Base-by-base conservation (phyloP, 106 monocot species). In the Triglochin maritima region DNA sequence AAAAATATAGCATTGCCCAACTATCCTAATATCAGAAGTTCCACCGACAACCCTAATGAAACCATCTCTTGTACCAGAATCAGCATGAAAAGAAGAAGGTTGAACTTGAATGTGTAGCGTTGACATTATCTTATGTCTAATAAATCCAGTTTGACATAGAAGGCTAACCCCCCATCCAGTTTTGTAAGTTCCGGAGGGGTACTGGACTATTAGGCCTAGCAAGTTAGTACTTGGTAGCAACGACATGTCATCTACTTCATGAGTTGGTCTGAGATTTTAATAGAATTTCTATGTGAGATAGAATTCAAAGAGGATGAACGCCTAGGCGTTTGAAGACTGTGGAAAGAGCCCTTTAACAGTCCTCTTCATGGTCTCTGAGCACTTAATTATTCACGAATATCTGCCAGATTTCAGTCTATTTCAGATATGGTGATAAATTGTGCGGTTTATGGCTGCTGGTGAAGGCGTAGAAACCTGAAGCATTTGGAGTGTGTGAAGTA, bases 11-110 rank as follows among this genome's bases (percentile, higher is more conserved):
- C 76, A 6, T 66, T 46, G 9, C 53, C 74, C 15, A 72, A 67
- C 47, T 50, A 42, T 49, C 65, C 48, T 4, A 51, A 69, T 14
- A 46, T 15, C 16, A 49, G 60, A 17, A 65, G 69, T 69, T 70
- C 81, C 4, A 12, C 55, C 29, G 72, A 73, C 62, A 65, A 60
- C 50, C 55, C 54, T 13, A 59, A 50, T 10, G 73, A 47, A 0
- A 46, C 49, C 50, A 62, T 58, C 59, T 58, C 72, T 60, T 54
- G 50, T 7, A 44, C 69, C 42, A 64, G 62, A 15, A 68, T 60
- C 44, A 56, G 77, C 74, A 66, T 41, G 46, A 87, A 87, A 78
- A 80, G 78, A 60, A 84, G 81, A 79, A 81, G 76, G 73, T 41
- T 84, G 59, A 56, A 8, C 9, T 56, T 50, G 42, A 56, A 66